Evolutionary conservation across 352 stramenopile species (phyloP).

Genomic region (Phytophthora boehmeriae): DNA sequence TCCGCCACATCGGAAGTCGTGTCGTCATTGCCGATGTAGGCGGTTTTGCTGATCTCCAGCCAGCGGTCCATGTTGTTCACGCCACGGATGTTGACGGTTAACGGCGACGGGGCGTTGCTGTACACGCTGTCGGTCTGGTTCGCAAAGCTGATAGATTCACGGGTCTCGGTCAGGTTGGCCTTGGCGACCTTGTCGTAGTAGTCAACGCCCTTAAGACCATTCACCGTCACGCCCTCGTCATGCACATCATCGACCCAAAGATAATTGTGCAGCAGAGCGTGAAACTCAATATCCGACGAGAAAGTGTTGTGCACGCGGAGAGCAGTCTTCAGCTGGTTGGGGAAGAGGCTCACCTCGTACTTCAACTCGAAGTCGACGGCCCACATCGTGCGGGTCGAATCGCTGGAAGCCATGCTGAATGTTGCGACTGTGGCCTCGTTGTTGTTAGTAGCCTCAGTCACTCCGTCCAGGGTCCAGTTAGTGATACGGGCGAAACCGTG

Average conservation of each 20-base stretch:
- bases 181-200: slow-evolving; percentile 90
- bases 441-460: slow-evolving; percentile 3
- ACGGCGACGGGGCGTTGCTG: slow-evolving; percentile 54
- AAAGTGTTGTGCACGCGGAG: too few species aligned
- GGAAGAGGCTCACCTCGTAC: too few species aligned
- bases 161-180: slow-evolving; percentile 57
- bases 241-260: slow-evolving; percentile 81
- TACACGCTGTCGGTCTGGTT: slow-evolving; percentile 90
- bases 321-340: too few species aligned
- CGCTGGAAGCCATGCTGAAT: slow-evolving; percentile 36
- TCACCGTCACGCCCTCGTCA: slow-evolving; percentile 58
- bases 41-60: slow-evolving; percentile 67
- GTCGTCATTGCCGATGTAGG: slow-evolving; percentile 46
- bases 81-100: slow-evolving; percentile 58
- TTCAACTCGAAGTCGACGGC: too few species aligned
- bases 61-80: slow-evolving; percentile 44
- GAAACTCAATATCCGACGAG: too few species aligned
- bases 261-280: too few species aligned
- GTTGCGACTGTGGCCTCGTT: slow-evolving; percentile 20
- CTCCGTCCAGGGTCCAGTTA: slow-evolving; percentile 25
- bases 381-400: too few species aligned
- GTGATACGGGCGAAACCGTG: slow-evolving; percentile 83
- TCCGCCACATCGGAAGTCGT: slow-evolving; percentile 21
- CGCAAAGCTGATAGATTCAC: slow-evolving; percentile 62
- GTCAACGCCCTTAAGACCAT: slow-evolving; percentile 82